Conservation (phyloP, 2,329 filamentous ascomycete genomes). For the Cladorrhinum sp. region DNA sequence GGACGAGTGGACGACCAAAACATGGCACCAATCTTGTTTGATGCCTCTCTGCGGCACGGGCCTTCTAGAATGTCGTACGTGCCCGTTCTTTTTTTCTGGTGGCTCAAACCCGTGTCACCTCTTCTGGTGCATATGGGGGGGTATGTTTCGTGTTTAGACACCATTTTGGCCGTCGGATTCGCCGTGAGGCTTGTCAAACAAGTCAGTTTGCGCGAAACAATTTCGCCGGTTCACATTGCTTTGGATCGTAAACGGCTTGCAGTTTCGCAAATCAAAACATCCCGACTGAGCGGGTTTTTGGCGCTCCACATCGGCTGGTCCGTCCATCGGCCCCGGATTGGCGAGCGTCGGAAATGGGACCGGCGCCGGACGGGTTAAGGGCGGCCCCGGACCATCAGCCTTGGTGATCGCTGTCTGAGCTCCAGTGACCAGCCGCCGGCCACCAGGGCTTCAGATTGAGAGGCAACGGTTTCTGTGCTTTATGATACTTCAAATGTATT, state of each 20-base stretch:
- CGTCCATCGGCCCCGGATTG: not conserved
- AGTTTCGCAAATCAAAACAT: too few relatives aligned
- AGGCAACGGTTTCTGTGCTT: too few relatives aligned
- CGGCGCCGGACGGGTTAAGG: not conserved
- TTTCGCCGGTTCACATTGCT: not conserved
- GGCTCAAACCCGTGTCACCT: not conserved
- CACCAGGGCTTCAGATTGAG: too few relatives aligned
- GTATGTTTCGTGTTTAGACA: not conserved
- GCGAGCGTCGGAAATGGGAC: not conserved
- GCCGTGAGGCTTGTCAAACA: not conserved
- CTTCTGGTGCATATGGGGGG: not conserved
- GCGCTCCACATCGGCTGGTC: not conserved
- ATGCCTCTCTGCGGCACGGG: not conserved
- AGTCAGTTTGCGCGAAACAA: not conserved
- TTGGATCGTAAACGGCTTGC: too few relatives aligned
- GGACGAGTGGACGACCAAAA: not conserved
- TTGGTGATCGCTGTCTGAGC: not conserved
- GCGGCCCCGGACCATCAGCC: not conserved
- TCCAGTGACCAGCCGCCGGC: too few relatives aligned
- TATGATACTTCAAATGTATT: too few relatives aligned
- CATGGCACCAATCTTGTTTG: not conserved
- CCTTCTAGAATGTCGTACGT: slow-evolving; percentile 8
- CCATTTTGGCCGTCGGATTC: not conserved
- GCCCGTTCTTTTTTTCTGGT: not conserved
- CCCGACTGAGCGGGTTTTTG: too few relatives aligned